Evolutionary conservation across 768 basidiomycete genomes (phyloP).

Genomic region (Saitozyma podzolica): DNA sequence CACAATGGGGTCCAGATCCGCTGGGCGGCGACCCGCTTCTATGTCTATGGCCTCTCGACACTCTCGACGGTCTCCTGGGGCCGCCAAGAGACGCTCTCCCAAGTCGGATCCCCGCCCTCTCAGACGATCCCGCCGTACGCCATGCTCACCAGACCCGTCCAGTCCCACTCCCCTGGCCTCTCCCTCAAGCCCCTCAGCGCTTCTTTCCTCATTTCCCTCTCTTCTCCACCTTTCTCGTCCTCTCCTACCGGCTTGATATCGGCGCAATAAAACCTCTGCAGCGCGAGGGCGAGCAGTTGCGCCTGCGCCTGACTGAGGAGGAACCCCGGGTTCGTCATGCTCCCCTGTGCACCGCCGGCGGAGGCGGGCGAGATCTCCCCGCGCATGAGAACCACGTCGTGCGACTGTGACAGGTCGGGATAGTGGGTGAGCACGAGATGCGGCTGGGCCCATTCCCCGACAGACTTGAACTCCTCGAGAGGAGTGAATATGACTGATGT

Average conservation of each 20-base stretch:
- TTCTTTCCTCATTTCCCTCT: conserved; percentile 54
- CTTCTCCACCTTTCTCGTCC: conserved; percentile 54
- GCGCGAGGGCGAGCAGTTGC: conserved; percentile 72
- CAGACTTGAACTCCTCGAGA: conserved; percentile 86
- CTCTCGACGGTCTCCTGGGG: too few relatives aligned
- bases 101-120: neutral
- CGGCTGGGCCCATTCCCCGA: conserved; percentile 81
- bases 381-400: conserved; percentile 78
- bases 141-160: conserved; percentile 72
- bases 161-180: conserved; percentile 72
- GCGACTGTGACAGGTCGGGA: conserved; percentile 77
- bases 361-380: conserved; percentile 78
- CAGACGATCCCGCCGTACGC: conserved; percentile 49
- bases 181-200: conserved; percentile 75
- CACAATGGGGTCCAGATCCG: too few relatives aligned
- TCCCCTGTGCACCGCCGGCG: conserved; percentile 23
- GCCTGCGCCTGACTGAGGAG: conserved; percentile 75
- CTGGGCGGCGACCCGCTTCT: too few relatives aligned
- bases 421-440: conserved; percentile 89
- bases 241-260: conserved; percentile 24
- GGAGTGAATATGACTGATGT: conserved; percentile 90
- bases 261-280: conserved; percentile 77
- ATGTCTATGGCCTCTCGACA: too few relatives aligned
- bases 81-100: too few relatives aligned
- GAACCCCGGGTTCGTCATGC: conserved; percentile 30